A percentile compares a stretch with the other conserved stretches of the same genome.
These are phyloP conservation scores for Nidularia pulvinata DNA, from an alignment of 768 basidiomycete genomes.

Conservation along the genomic window DNA sequence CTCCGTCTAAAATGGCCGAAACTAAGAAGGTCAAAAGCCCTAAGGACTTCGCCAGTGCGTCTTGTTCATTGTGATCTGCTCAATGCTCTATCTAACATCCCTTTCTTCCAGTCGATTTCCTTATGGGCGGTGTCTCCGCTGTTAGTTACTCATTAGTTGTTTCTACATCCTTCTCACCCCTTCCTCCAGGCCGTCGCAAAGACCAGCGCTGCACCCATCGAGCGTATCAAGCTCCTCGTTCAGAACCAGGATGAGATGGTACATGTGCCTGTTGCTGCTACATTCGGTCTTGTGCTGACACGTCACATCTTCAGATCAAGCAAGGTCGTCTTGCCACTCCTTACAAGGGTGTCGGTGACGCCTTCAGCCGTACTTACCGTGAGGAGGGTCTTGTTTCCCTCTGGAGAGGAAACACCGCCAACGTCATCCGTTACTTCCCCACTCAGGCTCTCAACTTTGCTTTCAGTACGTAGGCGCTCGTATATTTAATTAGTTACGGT, in stretches of 20 bases:
- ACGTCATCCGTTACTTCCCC: conserved; percentile 99
- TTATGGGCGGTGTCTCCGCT: conserved; percentile 96
- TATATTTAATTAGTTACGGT: neutral
- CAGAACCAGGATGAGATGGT: conserved; percentile 99
- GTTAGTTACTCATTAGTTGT: conserved; percentile 38
- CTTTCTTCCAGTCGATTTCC: conserved; percentile 73
- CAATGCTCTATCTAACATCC: conserved; percentile 10
- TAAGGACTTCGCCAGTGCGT: conserved; percentile 86
- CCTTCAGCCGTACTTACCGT: conserved; percentile 87
- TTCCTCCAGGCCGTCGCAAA: conserved; percentile 88
- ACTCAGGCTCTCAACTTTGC: conserved; percentile 99
- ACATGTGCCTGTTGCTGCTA: neutral
- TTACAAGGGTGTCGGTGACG: conserved; percentile 96
- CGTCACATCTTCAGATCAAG: conserved; percentile 76
- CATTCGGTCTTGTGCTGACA: conserved; percentile 22
- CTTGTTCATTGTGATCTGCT: conserved; percentile 1
- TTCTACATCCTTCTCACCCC: conserved; percentile 13
- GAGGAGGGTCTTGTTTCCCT: conserved; percentile 96
- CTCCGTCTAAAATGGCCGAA: conserved; percentile 76
- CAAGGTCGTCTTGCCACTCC: conserved; percentile 96
- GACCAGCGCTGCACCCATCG: conserved; percentile 99
- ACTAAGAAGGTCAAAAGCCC: conserved; percentile 84
- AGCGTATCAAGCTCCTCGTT: conserved; percentile 98
- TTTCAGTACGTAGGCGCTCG: conserved; percentile 85
- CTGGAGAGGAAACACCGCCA: conserved; percentile 99